Percentiles rank a stretch among this genome's conserved stretches.
Evolutionary conservation across 1,284 basidiomycete species (phyloP).

Genomic region (Agaricales sp.): DNA sequence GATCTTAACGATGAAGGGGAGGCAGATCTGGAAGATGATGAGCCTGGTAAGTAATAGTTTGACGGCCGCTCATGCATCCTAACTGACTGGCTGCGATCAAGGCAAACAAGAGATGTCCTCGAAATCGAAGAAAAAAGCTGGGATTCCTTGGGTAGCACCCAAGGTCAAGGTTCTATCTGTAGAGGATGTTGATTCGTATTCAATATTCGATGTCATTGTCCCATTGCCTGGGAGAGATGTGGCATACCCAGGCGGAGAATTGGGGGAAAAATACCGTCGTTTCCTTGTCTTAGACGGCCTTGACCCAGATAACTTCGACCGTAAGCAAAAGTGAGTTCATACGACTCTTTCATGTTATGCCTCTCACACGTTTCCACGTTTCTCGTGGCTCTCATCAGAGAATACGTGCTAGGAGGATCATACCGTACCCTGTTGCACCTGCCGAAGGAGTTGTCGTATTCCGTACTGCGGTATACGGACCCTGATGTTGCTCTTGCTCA

Average conservation of each 20-base stretch:
- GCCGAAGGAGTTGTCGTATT: conserved; percentile 76
- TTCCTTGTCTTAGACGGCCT: conserved; percentile 81
- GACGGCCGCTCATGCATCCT: conserved; percentile 4
- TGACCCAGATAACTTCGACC: conserved; percentile 77
- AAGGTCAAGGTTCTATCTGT: conserved; percentile 71
- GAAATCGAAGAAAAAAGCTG: conserved; percentile 21
- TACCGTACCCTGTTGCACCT: conserved; percentile 88
- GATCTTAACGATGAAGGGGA: conserved; percentile 22
- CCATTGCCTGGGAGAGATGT: conserved; percentile 92
- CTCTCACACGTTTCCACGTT: not conserved
- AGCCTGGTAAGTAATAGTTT: conserved; percentile 31
- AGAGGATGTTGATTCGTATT: conserved; percentile 68
- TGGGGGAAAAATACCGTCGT: conserved; percentile 76
- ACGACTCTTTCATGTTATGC: too few relatives aligned
- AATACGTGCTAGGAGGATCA: conserved; percentile 87
- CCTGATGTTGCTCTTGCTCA: conserved; percentile 86
- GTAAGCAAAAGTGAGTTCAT: conserved; percentile 71
- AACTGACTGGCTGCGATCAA: conserved; percentile 4
- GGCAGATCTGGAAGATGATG: conserved; percentile 27
- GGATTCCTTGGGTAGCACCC: conserved; percentile 50
- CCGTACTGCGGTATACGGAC: conserved; percentile 82
- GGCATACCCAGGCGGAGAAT: conserved; percentile 73
- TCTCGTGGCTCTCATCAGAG: conserved; percentile 35
- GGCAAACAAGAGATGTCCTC: not conserved
- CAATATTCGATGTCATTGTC: conserved; percentile 92